Conservation (phyloP, 176 grass and related monocot genomes). For the Aegilops tauschii region DNA sequence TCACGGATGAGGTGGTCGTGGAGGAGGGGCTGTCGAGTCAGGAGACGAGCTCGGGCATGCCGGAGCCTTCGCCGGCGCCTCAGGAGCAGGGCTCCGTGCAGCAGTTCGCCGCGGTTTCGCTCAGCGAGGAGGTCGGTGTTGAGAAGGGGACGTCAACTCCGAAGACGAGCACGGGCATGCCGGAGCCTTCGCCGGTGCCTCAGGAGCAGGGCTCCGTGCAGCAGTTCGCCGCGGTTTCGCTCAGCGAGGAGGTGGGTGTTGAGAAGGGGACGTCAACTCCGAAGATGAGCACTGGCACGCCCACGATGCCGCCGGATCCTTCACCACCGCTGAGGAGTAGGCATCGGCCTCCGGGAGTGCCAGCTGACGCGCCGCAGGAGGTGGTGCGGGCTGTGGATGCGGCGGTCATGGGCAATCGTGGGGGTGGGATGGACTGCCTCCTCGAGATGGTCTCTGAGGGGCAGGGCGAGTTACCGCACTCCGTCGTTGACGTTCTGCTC, state of each 20-base stretch:
- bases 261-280: slow-evolving; percentile 18
- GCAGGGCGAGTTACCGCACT: slow-evolving; percentile 49
- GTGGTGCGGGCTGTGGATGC: slow-evolving; percentile 70
- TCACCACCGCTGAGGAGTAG: slow-evolving; percentile 39
- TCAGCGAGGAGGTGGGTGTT: slow-evolving; percentile 9
- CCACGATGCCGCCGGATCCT: not conserved
- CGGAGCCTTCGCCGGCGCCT: slow-evolving; percentile 2
- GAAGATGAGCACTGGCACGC: slow-evolving; percentile 10
- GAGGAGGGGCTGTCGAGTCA: slow-evolving; percentile 12
- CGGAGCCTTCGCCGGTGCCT: not conserved
- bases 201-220: slow-evolving; percentile 15
- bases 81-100: slow-evolving; percentile 14
- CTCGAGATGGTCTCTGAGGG: slow-evolving; percentile 45
- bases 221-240: slow-evolving; percentile 18
- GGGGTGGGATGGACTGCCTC: slow-evolving; percentile 45
- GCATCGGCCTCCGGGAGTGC: slow-evolving; percentile 30
- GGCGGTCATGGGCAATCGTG: slow-evolving; percentile 56
- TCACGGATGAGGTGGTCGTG: slow-evolving; percentile 3
- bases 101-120: slow-evolving; percentile 19
- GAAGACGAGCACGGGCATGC: slow-evolving; percentile 11
- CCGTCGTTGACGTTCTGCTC: slow-evolving; percentile 80
- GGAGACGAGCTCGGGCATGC: not conserved
- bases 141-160: slow-evolving; percentile 18
- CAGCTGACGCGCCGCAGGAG: slow-evolving; percentile 53
- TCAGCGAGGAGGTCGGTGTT: slow-evolving; percentile 7